Percentiles rank a stretch among this genome's conserved stretches.
Conservation (phyloP, 2,329 filamentous ascomycete genomes). For the Fonsecaea pugnacius region DNA sequence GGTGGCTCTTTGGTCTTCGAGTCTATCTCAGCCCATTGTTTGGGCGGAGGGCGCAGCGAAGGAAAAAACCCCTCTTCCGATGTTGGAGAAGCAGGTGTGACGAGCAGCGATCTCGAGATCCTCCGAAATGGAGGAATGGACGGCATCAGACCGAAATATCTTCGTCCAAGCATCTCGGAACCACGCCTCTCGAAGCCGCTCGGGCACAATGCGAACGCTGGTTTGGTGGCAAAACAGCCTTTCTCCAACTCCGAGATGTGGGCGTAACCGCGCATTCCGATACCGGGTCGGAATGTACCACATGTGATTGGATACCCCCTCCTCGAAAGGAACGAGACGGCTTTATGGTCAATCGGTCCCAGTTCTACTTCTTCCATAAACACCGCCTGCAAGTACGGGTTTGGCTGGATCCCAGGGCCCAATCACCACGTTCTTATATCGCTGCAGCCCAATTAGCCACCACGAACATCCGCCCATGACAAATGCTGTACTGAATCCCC, state of each 20-base stretch:
- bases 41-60: neutral
- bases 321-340: neutral
- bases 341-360: slow-evolving; percentile 25
- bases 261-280: neutral
- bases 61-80: slow-evolving; percentile 12
- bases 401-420: slow-evolving; percentile 96
- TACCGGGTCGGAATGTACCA: slow-evolving; percentile 21
- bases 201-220: neutral
- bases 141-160: neutral
- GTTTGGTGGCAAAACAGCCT: neutral
- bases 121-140: neutral
- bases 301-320: neutral
- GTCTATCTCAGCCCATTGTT: neutral
- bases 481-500: slow-evolving; percentile 72
- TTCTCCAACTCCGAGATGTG: neutral
- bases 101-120: neutral
- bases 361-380: slow-evolving; percentile 33
- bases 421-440: slow-evolving; percentile 99
- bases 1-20: neutral
- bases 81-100: slow-evolving; percentile 3
- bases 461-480: slow-evolving; percentile 93
- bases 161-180: neutral
- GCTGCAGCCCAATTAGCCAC: slow-evolving; percentile 96
- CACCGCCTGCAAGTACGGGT: slow-evolving; percentile 56
- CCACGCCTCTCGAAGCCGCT: neutral